Conservation (phyloP, 768 basidiomycete species). For the Austroboletus festivus region DNA sequence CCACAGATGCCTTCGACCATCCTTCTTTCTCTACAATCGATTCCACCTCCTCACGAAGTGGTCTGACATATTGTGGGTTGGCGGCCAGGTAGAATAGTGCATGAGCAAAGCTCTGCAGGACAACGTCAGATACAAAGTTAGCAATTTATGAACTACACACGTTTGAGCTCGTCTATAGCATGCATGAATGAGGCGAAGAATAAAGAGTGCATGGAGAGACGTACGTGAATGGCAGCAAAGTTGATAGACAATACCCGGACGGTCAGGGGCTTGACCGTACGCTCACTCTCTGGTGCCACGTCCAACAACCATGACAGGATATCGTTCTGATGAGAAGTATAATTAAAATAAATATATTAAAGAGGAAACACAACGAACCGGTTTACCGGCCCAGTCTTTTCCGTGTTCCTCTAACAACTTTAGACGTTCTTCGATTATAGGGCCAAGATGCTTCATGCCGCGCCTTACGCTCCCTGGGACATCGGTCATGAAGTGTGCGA, state of each 20-base stretch:
- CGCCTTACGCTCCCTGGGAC: not conserved
- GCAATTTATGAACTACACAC: not conserved
- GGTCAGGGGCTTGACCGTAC: not conserved
- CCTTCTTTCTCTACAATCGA: no score
- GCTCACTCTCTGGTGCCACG: not conserved
- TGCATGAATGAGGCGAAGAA: not conserved
- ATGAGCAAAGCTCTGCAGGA: not conserved
- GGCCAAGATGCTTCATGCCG: not conserved
- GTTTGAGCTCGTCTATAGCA: not conserved
- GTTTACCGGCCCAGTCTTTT: not conserved
- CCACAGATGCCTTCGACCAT: no score
- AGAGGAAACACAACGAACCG: not conserved
- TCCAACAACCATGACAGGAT: not conserved
- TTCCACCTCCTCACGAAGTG: no score
- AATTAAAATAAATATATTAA: not conserved
- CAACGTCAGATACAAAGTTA: not conserved
- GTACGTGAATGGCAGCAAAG: not conserved
- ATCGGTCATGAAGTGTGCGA: not conserved
- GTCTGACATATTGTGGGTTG: no score
- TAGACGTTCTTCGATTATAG: slow-evolving; percentile 1
- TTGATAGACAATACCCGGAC: not conserved
- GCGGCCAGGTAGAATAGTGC: not conserved
- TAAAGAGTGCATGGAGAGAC: not conserved
- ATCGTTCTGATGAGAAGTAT: not conserved
- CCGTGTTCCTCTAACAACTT: not conserved